phyloP scores from a whole-genome alignment of 1,284 basidiomycete genomes.

The Ustilago bromivora region DNA sequence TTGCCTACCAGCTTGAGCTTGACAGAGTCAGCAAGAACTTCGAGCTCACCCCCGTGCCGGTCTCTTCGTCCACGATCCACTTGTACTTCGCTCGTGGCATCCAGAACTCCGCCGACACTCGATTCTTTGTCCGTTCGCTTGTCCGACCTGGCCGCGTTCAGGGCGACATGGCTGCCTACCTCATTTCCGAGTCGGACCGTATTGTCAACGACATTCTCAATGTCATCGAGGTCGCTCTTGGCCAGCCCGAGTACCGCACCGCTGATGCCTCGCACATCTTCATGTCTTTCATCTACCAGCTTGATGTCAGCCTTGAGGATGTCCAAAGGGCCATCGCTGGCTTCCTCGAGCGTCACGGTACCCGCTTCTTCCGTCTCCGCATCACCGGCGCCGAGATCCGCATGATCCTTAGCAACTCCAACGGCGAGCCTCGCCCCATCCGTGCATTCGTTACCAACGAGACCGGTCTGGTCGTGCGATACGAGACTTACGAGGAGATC shows the following conservation, averaged over 20 bases:
- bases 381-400: constrained; percentile 98
- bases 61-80: constrained; percentile 80
- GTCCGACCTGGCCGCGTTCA: constrained; percentile 93
- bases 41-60: constrained; percentile 82
- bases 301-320: constrained; percentile 93
- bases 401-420: constrained; percentile 89
- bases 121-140: constrained; percentile 97
- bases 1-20: constrained; percentile 98
- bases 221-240: constrained; percentile 78
- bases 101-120: constrained; percentile 93
- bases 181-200: constrained; percentile 97
- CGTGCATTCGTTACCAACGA: constrained; percentile 98
- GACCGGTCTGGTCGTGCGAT: constrained; percentile 98
- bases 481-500: constrained; percentile 98
- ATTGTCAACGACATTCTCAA: constrained; percentile 94
- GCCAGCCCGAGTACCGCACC: constrained; percentile 66
- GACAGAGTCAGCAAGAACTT: constrained; percentile 91
- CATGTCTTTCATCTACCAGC: constrained; percentile 97
- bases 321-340: constrained; percentile 94
- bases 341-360: constrained; percentile 93
- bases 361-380: constrained; percentile 96
- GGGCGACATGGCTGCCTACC: constrained; percentile 93
- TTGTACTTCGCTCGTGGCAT: constrained; percentile 93
- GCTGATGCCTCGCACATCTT: constrained; percentile 69
- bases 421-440: constrained; percentile 87